Evolutionary conservation across 2,329 filamentous ascomycete species (phyloP), one percentile per base, ranked within the genome.

Genomic region (Colletotrichum lini): DNA sequence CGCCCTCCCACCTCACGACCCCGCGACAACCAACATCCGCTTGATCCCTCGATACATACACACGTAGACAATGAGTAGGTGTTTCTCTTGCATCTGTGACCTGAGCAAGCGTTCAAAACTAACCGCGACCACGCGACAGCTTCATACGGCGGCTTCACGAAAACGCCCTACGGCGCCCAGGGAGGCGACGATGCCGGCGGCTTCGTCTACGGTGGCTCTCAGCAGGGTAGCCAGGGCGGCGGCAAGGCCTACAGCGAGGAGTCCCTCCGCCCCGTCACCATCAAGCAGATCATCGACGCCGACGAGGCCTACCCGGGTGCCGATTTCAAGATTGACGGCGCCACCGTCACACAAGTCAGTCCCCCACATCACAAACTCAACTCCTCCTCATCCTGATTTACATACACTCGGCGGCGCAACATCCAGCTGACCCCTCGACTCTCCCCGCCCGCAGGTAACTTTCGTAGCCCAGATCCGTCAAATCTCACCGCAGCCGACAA

Each of bases 271-370:
- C 95, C 96, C 1, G 93, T 98, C 57, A 99, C 96, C 13, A 94
- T 98, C 83, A 98, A 98, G 82, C 96, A 99, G 83, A 89, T 98
- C 69, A 86, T 95, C 78, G 94, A 97, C 74, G 94, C 94, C 74
- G 88, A 93, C 74, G 92, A 94, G 82, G 89, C 91, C 49, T 92
- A 93, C 80, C 90, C 91, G 2, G 86, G 86, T 70, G 90, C 91
- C 67, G 92, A 94, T 45, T 96, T 97, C 87, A 91, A 91, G 74
- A 93, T 98, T 77, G 96, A 98, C 83, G 92, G 91, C 74, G 83
- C 87, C 57, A 89, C 92, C 74, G 86, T 95, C 72, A 92, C 91
- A 52, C 88, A 96, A 84, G 85, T 97, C 73, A n/a, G 70, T 67
- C 12, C 42, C 26, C 26, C 26, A 30, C 26, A 30, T 5, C 26